These are phyloP conservation scores for Suillus weaverae DNA, from an alignment of 768 basidiomycete species.

Conservation along the genomic window DNA sequence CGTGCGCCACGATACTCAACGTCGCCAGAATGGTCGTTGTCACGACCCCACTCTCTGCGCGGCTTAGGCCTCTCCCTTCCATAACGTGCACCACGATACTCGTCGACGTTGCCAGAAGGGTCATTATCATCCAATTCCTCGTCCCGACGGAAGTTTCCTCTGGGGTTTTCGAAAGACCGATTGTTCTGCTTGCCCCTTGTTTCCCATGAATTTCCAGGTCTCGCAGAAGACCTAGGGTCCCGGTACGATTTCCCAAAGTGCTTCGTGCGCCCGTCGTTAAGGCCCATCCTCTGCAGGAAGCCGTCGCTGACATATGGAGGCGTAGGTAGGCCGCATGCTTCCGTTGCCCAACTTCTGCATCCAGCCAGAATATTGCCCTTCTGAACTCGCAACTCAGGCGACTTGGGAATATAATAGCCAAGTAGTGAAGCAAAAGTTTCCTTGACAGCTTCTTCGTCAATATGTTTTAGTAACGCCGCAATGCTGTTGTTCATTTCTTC, in stretches of 20 bases:
- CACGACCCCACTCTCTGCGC: not conserved
- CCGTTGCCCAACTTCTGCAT: conserved; percentile 59
- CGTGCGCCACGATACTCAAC: conserved; percentile 3
- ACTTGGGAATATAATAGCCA: conserved; percentile 67
- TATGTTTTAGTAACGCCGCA: conserved; percentile 28
- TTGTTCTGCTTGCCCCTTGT: conserved; percentile 4
- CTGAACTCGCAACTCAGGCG: conserved; percentile 46
- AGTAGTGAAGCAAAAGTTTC: conserved; percentile 67
- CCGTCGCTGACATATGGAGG: conserved; percentile 52
- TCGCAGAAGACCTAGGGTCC: not conserved
- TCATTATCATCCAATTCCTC: not conserved
- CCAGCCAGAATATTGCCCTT: conserved; percentile 51
- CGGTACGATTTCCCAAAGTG: conserved; percentile 15
- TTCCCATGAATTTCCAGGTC: conserved; percentile 7
- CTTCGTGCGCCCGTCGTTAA: conserved; percentile 30
- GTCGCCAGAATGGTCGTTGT: not conserved
- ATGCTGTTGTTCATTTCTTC: conserved; percentile 32
- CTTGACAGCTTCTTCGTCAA: conserved; percentile 53
- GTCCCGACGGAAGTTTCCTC: not conserved
- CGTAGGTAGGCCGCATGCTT: conserved; percentile 49
- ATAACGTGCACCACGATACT: conserved; percentile 9
- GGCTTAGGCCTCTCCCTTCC: not conserved
- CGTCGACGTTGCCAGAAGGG: not conserved
- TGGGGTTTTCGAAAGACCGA: not conserved
- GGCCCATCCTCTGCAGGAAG: conserved; percentile 47